Evolutionary conservation across 352 stramenopile genomes (phyloP), one percentile per base, ranked within the genome.

Genomic region (Phytophthora cactorum): DNA sequence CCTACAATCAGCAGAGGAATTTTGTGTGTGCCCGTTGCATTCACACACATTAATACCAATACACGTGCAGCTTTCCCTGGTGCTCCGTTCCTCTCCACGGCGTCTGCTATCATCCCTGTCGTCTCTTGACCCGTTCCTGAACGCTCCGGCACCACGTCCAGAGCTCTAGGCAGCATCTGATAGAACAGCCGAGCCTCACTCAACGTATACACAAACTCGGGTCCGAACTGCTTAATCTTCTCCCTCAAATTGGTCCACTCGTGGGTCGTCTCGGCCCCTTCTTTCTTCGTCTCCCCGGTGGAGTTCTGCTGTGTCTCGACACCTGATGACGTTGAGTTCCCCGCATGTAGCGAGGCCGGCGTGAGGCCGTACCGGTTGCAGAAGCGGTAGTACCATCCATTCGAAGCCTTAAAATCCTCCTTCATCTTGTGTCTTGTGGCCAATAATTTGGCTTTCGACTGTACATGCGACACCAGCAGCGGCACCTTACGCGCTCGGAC

Each of bases 321-420:
- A 17, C 22, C 31, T 36, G 10, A 32, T 54, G 11, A 49, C 41
- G 14, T 39, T 27, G 50, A 41, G 17, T 51, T 15, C 43, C 55
- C 68, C 11, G 57, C 36, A 49, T 74, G 53, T 12, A 89, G 49
- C 9, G 74, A 73, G 2, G 72, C 66, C 2, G 72, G 71, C 4
- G 77, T 77, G 55, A 90, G 72, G 10, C 82, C 82, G 34, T 88
- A 90, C 17, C 84, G 80, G 11, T 76, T 69, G 49, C 81, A 89
- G 61, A 92, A 92, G 52, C 84, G 82, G 52, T 91, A 90, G 65
- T 92, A 92, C 84, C 84, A 92, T 3, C 84, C 84, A 47, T 91
- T 91, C 6, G 82, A 92, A 1, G 84, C 84, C 53, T 84, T 85
- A 41, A 86, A 88, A 22, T 56, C 54, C 27, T 79, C 73, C 47